Percentiles rank a stretch among this genome's conserved stretches.
Evolutionary conservation across 2,329 filamentous ascomycete genomes (phyloP).

Genomic region (Ophidiomyces ophidiicola): DNA sequence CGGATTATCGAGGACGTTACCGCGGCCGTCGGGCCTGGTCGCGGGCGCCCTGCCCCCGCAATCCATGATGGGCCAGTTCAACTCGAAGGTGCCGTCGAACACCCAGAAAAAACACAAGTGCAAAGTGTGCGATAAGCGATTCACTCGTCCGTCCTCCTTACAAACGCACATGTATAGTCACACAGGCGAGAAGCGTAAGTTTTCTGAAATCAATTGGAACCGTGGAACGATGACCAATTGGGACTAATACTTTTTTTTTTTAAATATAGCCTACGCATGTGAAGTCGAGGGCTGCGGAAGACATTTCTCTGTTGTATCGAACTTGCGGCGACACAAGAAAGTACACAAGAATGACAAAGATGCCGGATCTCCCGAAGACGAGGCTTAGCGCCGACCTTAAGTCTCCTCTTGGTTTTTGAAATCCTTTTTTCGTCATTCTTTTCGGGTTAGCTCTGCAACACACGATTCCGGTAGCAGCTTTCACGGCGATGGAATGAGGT

Average conservation of each 20-base stretch:
- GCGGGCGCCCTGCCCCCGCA: constrained; percentile 59
- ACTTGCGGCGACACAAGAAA: constrained; percentile 85
- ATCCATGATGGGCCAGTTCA: constrained; percentile 98
- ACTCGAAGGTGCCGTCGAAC: constrained; percentile 87
- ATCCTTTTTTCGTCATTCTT: constrained; percentile 10
- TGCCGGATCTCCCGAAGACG: constrained; percentile 30
- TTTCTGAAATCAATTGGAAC: background rate
- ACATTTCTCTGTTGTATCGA: constrained; percentile 94
- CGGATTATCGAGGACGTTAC: constrained; percentile 69
- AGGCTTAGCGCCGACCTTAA: no score
- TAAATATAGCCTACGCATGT: constrained; percentile 66
- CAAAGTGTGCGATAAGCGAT: constrained; percentile 96
- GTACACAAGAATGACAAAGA: constrained; percentile 64
- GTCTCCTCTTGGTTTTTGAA: constrained; percentile 9
- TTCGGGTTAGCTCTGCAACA: constrained; percentile 11
- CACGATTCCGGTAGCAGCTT: constrained; percentile 10
- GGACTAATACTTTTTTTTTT: constrained; percentile 5
- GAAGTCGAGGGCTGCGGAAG: constrained; percentile 90
- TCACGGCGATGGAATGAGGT: constrained; percentile 11
- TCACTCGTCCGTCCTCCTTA: constrained; percentile 83
- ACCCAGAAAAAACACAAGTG: constrained; percentile 99
- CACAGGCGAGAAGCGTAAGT: constrained; percentile 94
- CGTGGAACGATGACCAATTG: constrained; percentile 15
- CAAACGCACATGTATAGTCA: constrained; percentile 99
- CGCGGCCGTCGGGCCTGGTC: constrained; percentile 58